Evolutionary conservation across 352 stramenopile genomes (phyloP), one percentile per base, ranked within the genome.

Genomic region (Phytophthora hybrid): DNA sequence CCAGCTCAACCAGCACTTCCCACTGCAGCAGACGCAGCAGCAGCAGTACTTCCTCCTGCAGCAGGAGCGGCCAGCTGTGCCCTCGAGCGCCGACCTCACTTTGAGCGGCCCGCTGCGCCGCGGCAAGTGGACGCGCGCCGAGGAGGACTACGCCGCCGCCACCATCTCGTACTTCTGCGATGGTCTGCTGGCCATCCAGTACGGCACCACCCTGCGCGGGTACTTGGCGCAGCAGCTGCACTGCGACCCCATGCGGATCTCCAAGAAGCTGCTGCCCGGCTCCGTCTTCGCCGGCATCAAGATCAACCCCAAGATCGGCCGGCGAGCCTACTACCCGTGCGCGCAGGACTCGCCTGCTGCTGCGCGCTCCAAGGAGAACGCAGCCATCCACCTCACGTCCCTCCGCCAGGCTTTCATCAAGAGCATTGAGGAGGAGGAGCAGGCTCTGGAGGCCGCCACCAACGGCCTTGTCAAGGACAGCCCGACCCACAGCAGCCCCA

Each of bases 191-290:
- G 76, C 83, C 29, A 82, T 94, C 34, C 84, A 90, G 69, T 91
- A 90, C 72, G 87, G 87, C 66, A 92, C 87, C 55, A 91, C 83
- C 16, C 72, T 94, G 32, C 82, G 87, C n/a, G 82, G 84, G 23
- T 94, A 90, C 71, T 73, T 94, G 41, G 87, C 87, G 2, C 79
- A 91, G 63, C 78, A 90, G 53, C 73, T 94, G 1, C 82, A 94
- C 66, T 94, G 87, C 70, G 82, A 91, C 57, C 87, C 87, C 23
- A 93, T 93, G 87, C 80, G 87, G 16, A 89, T 93, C 67, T 93
- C 87, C 46, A 93, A 93, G 82, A 93, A 93, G 69, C 71, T 93
- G 29, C 71, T 93, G 49, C 83, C 85, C 0, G 85, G 85, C 5
- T 81, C 75, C 1, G 78, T 87, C 31, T 90, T 93, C 54, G 82